Evolutionary conservation across 2,329 filamentous ascomycete species (phyloP), one percentile per base, ranked within the genome.

Genomic region (Apiospora sp.): DNA sequence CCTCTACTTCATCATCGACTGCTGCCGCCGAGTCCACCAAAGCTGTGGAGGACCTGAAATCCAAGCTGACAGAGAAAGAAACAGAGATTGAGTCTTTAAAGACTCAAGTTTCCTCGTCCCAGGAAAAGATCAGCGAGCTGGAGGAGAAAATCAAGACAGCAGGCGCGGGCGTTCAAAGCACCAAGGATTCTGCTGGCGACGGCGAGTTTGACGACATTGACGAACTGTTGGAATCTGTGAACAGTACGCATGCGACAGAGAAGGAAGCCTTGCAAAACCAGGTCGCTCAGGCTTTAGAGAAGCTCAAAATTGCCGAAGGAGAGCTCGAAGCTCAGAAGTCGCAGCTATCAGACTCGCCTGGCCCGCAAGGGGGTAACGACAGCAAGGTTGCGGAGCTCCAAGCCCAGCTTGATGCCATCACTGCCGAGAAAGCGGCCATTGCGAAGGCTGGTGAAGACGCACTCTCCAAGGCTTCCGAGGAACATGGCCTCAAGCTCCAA

Each of bases 41-140:
- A 81, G 89, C 90, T 77, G 82, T 89, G 4, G 90, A 92, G 69
- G 87, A 89, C 67, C 84, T 92, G 61, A 92, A 90, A 82, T 80
- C 84, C 10, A 91, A 91, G 81, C 83, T 92, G 30, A 83, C 85
- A 5, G 85, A 88, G 44, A 90, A 88, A 74, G 89, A 92, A 77
- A 80, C 85, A 8, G 88, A 91, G 77, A 87, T 92, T 13, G 85
- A 87, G 71, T 81, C 86, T 16, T 85, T 92, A 43, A 90, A 89
- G 79, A 83, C 84, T 7, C 87, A 92, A 76, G 86, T 92, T 68
- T 82, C 86, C 72, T 81, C 86, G 12, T 89, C 88, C 0, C 84
- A 91, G 77, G 86, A 86, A 69, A 91, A 87, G 77, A 84, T 92
- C 71, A 78, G 85, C 2, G 85, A 89, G 75, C 84, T 92, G 27